Base-by-base conservation (phyloP, 257 asterid species). In the Asclepias syriaca region DNA sequence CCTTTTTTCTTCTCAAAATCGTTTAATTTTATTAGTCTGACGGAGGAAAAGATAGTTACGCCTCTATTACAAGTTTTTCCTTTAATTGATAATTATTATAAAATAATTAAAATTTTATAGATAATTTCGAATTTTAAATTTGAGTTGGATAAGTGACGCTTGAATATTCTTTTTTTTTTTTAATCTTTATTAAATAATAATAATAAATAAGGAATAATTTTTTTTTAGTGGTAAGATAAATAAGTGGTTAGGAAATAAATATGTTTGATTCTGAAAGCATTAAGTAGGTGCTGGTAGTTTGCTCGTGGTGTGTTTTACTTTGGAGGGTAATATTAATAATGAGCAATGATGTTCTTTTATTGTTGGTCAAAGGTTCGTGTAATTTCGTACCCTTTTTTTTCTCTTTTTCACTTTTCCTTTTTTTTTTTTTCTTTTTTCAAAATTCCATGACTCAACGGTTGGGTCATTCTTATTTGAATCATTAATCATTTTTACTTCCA, bases 21-120 rank as follows among this genome's bases (percentile, higher is more conserved):
- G 32, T 67, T 74, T 46, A 74, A 46, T 59, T 45, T 34, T 48
- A 43, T 49, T 2, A 67, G 74, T 75, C 68, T 68, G 69, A 60
- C 56, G 65, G 69, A 46, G 27, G 3, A 46, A 27, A 10, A 51
- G 2, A 50, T 29, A 34, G 65, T 75, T 29, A 50, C 74, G 1
- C 54, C 34, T 32, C 8, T 22, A 55, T 49, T 14, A 6, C 46
- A 6, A 1, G 46, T 6, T 40, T 43, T 43, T 43, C 39, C 39
- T 34, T 34, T 34, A 29, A 29, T 29, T 29, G 34, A 34, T 34
- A 3, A 34, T 34, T 34, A 34, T 34, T 34, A 34, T 34, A 34
- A 34, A 34, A 34, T 34, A 34, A 34, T 34, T 34, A 34, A 34
- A 34, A 34, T 2, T 39, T 39, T 39, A 7, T 5, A 40, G 46